phyloP scores from a whole-genome alignment of 495 filamentous ascomycete genomes.

The Penicillium parvum region DNA sequence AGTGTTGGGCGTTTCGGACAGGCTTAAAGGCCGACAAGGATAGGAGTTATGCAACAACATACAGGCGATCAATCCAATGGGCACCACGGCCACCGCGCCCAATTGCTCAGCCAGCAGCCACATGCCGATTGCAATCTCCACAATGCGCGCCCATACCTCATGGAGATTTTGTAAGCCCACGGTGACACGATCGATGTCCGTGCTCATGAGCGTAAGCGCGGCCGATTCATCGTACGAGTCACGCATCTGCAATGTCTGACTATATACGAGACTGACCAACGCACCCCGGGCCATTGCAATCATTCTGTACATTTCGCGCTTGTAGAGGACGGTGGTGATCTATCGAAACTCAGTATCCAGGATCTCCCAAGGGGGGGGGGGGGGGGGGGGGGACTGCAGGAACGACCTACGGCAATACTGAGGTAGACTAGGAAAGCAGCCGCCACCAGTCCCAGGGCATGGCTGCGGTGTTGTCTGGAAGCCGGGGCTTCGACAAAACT shows the following conservation, averaged over 20 bases:
- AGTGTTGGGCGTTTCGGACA: neutral
- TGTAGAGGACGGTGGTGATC: conserved; percentile 42
- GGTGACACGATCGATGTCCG: conserved; percentile 47
- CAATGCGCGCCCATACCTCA: conserved; percentile 45
- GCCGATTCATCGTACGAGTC: conserved; percentile 40
- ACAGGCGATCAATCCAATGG: too few relatives aligned
- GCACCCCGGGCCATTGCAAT: conserved; percentile 51
- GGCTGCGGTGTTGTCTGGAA: conserved; percentile 16
- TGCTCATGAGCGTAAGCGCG: conserved; percentile 56
- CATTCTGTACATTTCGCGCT: conserved; percentile 45
- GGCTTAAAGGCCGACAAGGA: too few relatives aligned
- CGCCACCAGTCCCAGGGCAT: conserved; percentile 54
- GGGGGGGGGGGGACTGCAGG: too few relatives aligned
- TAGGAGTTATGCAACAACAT: too few relatives aligned
- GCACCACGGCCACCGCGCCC: too few relatives aligned
- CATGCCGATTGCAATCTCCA: conserved; percentile 52
- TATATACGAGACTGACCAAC: conserved; percentile 49
- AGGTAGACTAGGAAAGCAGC: conserved; percentile 54
- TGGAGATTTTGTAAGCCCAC: conserved; percentile 35
- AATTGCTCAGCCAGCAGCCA: conserved; percentile 50
- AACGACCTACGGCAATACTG: conserved; percentile 45
- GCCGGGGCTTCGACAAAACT: conserved; percentile 36
- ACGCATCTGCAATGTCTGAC: conserved; percentile 34
- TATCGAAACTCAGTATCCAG: neutral
- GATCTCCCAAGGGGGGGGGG: too few relatives aligned